Evolutionary conservation across 2,329 filamentous ascomycete genomes (phyloP).

Genomic region (Stagonosporopsis chrysanthemi): DNA sequence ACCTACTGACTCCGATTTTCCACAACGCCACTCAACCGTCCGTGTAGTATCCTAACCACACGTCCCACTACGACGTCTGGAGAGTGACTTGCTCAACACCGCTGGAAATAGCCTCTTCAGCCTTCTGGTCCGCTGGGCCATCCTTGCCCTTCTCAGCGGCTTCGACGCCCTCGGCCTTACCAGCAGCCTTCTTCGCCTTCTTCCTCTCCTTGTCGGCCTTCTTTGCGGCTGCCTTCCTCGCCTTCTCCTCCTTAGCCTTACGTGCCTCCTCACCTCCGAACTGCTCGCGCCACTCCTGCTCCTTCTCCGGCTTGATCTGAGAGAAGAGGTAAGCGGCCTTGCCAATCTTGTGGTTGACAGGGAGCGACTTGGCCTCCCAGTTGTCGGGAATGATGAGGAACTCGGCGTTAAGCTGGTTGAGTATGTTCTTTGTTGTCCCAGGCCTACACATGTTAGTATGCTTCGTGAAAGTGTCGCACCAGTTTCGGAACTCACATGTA

Average conservation of each 20-base stretch:
- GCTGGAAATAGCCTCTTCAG: slow-evolving; percentile 54
- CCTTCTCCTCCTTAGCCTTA: slow-evolving; percentile 75
- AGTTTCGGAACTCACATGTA: slow-evolving; percentile 66
- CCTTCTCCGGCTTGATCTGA: slow-evolving; percentile 82
- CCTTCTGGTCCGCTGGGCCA: slow-evolving; percentile 49
- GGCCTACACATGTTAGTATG: slow-evolving; percentile 35
- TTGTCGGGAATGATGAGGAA: slow-evolving; percentile 65
- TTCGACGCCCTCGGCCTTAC: slow-evolving; percentile 79
- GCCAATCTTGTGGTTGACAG: slow-evolving; percentile 79
- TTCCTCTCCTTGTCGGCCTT: slow-evolving; percentile 70
- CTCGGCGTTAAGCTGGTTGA: slow-evolving; percentile 72
- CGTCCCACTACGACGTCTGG: slow-evolving; percentile 49
- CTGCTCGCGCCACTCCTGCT: slow-evolving; percentile 80
- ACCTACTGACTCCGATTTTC: slow-evolving; percentile 2
- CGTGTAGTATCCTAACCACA: not conserved
- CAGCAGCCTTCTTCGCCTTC: slow-evolving; percentile 66
- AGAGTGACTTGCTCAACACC: slow-evolving; percentile 56
- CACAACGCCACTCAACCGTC: not conserved
- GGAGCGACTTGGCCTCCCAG: slow-evolving; percentile 50
- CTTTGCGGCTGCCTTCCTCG: slow-evolving; percentile 61
- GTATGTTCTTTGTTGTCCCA: slow-evolving; percentile 68
- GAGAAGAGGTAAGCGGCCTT: slow-evolving; percentile 81
- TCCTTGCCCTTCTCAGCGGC: slow-evolving; percentile 75
- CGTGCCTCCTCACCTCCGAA: slow-evolving; percentile 73
- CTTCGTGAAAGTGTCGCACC: not conserved